Percentiles rank a stretch among this genome's conserved stretches.
These are phyloP conservation scores for Seiridium cupressi DNA, from an alignment of 2,329 filamentous ascomycete genomes.

Conservation along the genomic window DNA sequence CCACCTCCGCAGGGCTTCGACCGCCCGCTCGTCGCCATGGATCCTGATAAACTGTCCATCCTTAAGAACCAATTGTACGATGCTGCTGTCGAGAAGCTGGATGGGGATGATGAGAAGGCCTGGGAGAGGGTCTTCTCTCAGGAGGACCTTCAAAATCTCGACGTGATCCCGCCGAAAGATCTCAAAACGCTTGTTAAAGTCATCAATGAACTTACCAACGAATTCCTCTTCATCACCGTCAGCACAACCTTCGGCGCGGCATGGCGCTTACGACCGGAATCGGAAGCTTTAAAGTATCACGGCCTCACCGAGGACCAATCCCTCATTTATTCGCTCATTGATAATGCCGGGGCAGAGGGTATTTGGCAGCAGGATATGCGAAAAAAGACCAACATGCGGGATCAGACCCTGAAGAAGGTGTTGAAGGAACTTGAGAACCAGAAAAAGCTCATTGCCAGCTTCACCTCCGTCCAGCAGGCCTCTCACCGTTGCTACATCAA, in stretches of 20 bases:
- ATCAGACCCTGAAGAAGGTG: conserved; percentile 75
- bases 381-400: conserved; percentile 76
- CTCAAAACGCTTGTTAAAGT: conserved; percentile 52
- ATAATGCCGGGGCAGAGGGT: conserved; percentile 78
- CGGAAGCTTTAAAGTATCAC: conserved; percentile 60
- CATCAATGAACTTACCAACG: conserved; percentile 56
- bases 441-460: conserved; percentile 79
- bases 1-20: conserved; percentile 1
- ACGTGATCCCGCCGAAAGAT: conserved; percentile 57
- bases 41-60: conserved; percentile 27
- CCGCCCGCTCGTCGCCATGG: conserved; percentile 18
- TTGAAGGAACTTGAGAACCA: conserved; percentile 76
- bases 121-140: conserved; percentile 52
- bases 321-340: conserved; percentile 85
- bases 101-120: conserved; percentile 40
- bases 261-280: conserved; percentile 58
- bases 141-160: conserved; percentile 54
- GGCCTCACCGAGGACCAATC: conserved; percentile 66
- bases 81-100: conserved; percentile 45
- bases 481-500: conserved; percentile 97
- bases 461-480: conserved; percentile 89
- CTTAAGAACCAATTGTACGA: conserved; percentile 59
- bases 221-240: conserved; percentile 57
- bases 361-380: conserved; percentile 91
- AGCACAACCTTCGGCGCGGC: conserved; percentile 41